Percentiles rank a stretch among this genome's conserved stretches.
Conservation (phyloP, 345 rosid species). For the Anastatica hierochuntica region DNA sequence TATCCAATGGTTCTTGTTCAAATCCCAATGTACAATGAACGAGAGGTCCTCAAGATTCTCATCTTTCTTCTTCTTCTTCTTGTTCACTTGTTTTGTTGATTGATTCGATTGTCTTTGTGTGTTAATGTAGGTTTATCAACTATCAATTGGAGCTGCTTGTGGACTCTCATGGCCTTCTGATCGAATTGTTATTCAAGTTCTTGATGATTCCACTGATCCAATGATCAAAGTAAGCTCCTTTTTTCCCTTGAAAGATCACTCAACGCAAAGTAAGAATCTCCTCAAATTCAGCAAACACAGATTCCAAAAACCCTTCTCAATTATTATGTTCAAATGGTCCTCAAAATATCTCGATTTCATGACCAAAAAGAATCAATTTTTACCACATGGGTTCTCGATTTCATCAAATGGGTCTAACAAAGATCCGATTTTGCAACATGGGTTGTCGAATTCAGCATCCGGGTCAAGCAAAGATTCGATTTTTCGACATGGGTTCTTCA, state of each 20-base stretch:
- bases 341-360: no score
- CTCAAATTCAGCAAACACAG: no score
- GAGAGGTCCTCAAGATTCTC: conserved; percentile 47
- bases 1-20: conserved; percentile 91
- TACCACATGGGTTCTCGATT: not conserved
- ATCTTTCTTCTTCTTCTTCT: not conserved
- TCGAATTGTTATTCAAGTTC: conserved; percentile 77
- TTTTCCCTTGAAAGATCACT: no score
- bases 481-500: not conserved
- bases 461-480: not conserved
- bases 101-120: not conserved
- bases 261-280: no score
- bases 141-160: conserved; percentile 92
- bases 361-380: no score
- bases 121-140: conserved; percentile 52
- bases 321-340: no score
- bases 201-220: conserved; percentile 93
- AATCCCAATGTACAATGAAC: conserved; percentile 96
- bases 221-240: conserved; percentile 48
- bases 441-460: not conserved
- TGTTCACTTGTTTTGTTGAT: not conserved
- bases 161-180: conserved; percentile 98
- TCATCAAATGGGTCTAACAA: not conserved
- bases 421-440: not conserved
- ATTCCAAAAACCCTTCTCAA: not conserved